phyloP scores from a whole-genome alignment of 148 eudicot genomes.

The Tetragonia tetragonoides region DNA sequence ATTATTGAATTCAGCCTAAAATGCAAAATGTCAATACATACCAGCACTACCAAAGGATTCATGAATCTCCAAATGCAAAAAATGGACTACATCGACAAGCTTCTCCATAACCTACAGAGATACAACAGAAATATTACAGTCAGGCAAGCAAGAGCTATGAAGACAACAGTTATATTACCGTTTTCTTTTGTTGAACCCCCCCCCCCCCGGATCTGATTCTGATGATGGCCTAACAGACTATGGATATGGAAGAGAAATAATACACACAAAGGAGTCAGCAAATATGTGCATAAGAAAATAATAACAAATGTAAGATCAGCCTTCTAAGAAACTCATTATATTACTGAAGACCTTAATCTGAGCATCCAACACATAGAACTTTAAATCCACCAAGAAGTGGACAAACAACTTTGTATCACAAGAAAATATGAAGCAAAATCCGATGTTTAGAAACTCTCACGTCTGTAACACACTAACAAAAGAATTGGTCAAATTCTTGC shows the following conservation, averaged over 20 bases:
- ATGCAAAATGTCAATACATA: slow-evolving; percentile 32
- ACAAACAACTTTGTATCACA: neutral
- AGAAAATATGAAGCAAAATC: neutral
- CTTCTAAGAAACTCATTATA: neutral
- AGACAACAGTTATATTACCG: neutral
- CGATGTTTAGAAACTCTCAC: neutral
- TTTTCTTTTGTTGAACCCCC: neutral
- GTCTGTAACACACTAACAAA: neutral
- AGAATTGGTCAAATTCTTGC: no score
- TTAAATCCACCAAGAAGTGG: neutral
- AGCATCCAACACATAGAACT: neutral
- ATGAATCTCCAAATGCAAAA: slow-evolving; percentile 80
- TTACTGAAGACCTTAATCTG: neutral
- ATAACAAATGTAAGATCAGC: neutral
- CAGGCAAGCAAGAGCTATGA: slow-evolving; percentile 3
- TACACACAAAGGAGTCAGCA: neutral
- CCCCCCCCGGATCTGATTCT: neutral
- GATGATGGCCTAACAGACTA: neutral
- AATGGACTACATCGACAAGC: slow-evolving; percentile 88
- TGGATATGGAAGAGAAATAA: neutral
- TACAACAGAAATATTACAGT: slow-evolving; percentile 9
- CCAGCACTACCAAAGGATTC: slow-evolving; percentile 81
- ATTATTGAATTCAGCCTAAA: neutral
- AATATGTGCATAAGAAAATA: neutral
- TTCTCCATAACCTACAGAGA: slow-evolving; percentile 90